Percentiles rank a stretch among this genome's conserved stretches.
phyloP scores from a whole-genome alignment of 2,329 filamentous ascomycete genomes.

The Scedosporium aurantiacum region DNA sequence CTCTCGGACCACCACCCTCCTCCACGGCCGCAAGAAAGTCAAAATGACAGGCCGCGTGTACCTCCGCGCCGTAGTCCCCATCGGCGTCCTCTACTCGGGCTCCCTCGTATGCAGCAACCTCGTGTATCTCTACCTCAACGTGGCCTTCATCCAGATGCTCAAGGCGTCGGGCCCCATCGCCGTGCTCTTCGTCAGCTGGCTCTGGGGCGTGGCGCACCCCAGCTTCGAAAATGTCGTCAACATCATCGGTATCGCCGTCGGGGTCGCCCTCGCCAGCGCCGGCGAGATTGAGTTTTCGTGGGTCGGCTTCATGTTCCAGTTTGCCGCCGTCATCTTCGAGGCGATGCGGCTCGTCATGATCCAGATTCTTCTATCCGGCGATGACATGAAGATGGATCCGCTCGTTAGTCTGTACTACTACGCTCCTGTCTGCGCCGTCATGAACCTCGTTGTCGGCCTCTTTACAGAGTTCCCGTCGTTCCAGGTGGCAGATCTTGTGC shows the following conservation, averaged over 20 bases:
- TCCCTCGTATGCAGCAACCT: slow-evolving; percentile 57
- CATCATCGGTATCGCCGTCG: slow-evolving; percentile 39
- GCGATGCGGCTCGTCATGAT: slow-evolving; percentile 77
- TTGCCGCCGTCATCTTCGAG: slow-evolving; percentile 69
- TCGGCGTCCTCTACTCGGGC: slow-evolving; percentile 54
- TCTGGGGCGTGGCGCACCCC: slow-evolving; percentile 39
- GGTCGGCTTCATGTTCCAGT: slow-evolving; percentile 56
- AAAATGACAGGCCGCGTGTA: slow-evolving; percentile 51
- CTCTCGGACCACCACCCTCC: slow-evolving; percentile 49
- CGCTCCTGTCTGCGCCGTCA: slow-evolving; percentile 70
- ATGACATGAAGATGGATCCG: slow-evolving; percentile 78
- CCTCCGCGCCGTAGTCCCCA: slow-evolving; percentile 52
- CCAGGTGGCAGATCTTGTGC: slow-evolving; percentile 52
- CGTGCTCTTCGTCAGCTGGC: slow-evolving; percentile 55
- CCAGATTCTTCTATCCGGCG: slow-evolving; percentile 64
- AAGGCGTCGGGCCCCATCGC: slow-evolving; percentile 58
- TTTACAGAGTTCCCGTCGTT: slow-evolving; percentile 59
- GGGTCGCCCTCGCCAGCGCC: slow-evolving; percentile 39
- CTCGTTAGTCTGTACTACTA: slow-evolving; percentile 85
- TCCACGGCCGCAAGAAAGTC: slow-evolving; percentile 51
- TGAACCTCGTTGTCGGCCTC: slow-evolving; percentile 63
- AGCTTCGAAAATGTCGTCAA: slow-evolving; percentile 33
- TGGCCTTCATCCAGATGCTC: slow-evolving; percentile 62
- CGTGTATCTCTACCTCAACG: slow-evolving; percentile 56
- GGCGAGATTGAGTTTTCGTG: slow-evolving; percentile 61